These are phyloP conservation scores for Alisma plantagoaquatica DNA, from an alignment of 106 monocot genomes.

Conservation along the genomic window DNA sequence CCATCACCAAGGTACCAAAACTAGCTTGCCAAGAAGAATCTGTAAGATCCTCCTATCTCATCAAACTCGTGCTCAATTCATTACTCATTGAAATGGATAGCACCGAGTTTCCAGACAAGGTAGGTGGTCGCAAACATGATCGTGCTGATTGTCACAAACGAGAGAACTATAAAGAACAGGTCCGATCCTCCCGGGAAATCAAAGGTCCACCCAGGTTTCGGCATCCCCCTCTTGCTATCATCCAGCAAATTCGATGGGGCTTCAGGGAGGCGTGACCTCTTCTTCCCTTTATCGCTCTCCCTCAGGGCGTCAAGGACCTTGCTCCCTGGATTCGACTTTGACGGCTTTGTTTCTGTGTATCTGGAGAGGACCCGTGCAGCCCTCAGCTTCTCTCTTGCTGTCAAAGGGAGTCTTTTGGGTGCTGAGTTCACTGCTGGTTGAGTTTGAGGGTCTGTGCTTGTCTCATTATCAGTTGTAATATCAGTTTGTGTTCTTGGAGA, in stretches of 20 bases:
- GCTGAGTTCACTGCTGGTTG: no score
- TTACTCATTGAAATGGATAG: slow-evolving; percentile 74
- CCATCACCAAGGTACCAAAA: no score
- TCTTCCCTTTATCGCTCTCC: slow-evolving; percentile 42
- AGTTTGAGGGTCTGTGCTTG: no score
- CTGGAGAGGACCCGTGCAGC: slow-evolving; percentile 59
- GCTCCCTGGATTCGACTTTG: slow-evolving; percentile 34
- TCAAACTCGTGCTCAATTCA: no score
- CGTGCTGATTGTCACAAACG: slow-evolving; percentile 53
- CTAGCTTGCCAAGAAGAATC: no score
- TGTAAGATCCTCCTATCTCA: no score
- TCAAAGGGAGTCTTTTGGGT: slow-evolving; percentile 32
- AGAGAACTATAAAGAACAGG: slow-evolving; percentile 37
- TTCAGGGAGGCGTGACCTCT: slow-evolving; percentile 53
- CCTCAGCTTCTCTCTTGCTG: slow-evolving; percentile 67
- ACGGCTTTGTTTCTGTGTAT: slow-evolving; percentile 32
- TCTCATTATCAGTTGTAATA: no score
- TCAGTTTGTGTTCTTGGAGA: no score
- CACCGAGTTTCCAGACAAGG: slow-evolving; percentile 73
- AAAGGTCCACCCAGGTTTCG: slow-evolving; percentile 36
- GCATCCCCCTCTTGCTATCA: slow-evolving; percentile 55
- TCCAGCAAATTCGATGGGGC: slow-evolving; percentile 62
- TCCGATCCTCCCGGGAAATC: slow-evolving; percentile 41
- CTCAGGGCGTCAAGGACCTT: slow-evolving; percentile 41
- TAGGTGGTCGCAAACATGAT: slow-evolving; percentile 64